Evolutionary conservation across 78 protist species (phyloP).

Genomic region (Salpingoeca rosetta): DNA sequence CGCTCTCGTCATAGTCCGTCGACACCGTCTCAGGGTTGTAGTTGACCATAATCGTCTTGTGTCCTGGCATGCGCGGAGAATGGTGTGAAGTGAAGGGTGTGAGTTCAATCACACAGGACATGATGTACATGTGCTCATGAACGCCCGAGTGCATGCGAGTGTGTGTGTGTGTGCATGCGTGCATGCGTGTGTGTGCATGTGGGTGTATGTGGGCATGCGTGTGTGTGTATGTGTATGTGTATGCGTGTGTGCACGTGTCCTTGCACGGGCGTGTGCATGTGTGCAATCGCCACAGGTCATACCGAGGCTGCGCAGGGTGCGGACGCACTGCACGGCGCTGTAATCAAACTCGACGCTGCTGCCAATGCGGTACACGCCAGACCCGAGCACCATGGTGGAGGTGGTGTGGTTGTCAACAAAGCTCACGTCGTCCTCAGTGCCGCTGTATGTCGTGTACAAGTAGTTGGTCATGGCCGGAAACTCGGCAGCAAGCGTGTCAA

Average conservation of each 20-base stretch:
- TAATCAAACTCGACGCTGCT: conserved; percentile 69
- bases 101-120: too few relatives aligned
- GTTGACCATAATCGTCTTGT: conserved; percentile 82
- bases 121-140: too few relatives aligned
- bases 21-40: conserved; percentile 95
- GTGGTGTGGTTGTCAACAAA: conserved; percentile 9
- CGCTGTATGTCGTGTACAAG: conserved; percentile 89
- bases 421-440: conserved; percentile 58
- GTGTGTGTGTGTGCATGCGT: too few relatives aligned
- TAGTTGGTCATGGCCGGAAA: conserved; percentile 92
- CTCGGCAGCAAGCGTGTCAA: conserved; percentile 91
- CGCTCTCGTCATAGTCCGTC: conserved; percentile 96
- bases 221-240: too few relatives aligned
- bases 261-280: too few relatives aligned
- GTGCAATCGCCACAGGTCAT: too few relatives aligned
- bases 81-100: too few relatives aligned
- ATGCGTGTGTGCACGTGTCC: too few relatives aligned
- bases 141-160: too few relatives aligned
- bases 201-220: too few relatives aligned
- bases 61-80: too few relatives aligned
- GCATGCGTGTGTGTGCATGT: too few relatives aligned
- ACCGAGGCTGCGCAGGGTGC: conserved; percentile 72
- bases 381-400: conserved; percentile 65
- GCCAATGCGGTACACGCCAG: conserved; percentile 90
- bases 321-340: conserved; percentile 60